phyloP scores from a whole-genome alignment of 345 rosid species.

The Boechera stricta region DNA sequence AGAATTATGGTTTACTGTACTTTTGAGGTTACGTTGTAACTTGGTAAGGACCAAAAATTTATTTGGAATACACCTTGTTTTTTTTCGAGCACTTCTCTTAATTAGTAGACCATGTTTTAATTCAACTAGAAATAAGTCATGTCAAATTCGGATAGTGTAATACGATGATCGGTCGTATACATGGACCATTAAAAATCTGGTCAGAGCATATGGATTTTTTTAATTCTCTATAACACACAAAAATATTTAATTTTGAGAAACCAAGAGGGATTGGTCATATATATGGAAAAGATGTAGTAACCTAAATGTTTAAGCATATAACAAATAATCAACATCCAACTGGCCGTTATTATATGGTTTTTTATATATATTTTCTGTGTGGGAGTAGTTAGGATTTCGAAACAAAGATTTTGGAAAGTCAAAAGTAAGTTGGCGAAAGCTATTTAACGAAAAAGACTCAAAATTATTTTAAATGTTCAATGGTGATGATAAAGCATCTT shows the following conservation, averaged over 20 bases:
- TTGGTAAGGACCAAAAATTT: not conserved
- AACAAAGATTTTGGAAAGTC: constrained; percentile 28
- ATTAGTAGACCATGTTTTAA: not conserved
- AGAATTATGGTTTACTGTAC: not conserved
- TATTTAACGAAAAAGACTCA: not conserved
- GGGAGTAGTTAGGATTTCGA: constrained; percentile 39
- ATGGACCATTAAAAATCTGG: not conserved
- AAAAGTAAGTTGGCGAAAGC: constrained; percentile 22
- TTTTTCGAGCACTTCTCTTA: not conserved
- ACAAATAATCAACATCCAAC: constrained; percentile 6
- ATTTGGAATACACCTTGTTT: not conserved
- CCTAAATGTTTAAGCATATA: not conserved
- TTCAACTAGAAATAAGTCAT: not conserved
- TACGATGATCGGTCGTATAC: not conserved
- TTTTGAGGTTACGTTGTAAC: constrained; percentile 1
- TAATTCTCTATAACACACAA: not conserved
- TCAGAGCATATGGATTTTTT: not conserved
- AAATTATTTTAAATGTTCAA: constrained; percentile 8
- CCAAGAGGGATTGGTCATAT: not conserved
- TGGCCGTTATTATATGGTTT: not conserved
- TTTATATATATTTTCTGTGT: not conserved
- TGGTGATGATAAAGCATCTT: constrained; percentile 25
- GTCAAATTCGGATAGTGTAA: constrained; percentile 15
- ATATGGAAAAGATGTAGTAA: not conserved
- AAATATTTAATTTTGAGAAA: not conserved